Conservation (phyloP, 768 basidiomycete genomes). For the Filobasidium floriforme region DNA sequence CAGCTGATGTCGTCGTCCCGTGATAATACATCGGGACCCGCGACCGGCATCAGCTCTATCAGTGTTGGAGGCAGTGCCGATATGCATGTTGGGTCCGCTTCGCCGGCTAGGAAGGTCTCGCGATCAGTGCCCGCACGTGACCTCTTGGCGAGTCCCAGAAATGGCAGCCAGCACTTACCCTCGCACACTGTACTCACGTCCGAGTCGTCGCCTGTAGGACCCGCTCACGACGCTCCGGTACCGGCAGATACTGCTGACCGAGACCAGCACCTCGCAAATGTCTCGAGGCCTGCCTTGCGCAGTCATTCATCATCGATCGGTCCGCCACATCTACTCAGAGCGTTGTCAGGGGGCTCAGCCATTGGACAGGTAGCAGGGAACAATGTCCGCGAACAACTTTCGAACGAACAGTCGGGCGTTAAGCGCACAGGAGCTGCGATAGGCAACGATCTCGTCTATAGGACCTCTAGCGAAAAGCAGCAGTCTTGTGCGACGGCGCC, state of each 20-base stretch:
- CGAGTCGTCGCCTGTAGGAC: no score
- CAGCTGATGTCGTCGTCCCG: slow-evolving; percentile 2
- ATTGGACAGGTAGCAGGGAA: background rate
- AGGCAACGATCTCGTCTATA: no score
- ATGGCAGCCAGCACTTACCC: background rate
- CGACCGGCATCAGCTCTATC: background rate
- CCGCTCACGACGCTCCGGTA: no score
- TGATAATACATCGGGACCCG: background rate
- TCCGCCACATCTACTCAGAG: background rate
- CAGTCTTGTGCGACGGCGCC: slow-evolving; percentile 8
- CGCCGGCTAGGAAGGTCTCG: background rate
- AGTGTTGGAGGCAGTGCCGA: background rate
- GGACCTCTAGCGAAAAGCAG: no score
- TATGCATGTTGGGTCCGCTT: background rate
- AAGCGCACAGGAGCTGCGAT: background rate
- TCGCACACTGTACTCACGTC: no score
- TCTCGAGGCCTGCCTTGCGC: no score
- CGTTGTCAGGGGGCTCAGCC: slow-evolving; percentile 8
- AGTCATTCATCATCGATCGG: background rate
- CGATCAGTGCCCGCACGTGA: background rate
- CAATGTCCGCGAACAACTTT: background rate
- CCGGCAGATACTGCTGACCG: no score
- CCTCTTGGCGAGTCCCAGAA: background rate
- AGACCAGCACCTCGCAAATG: no score
- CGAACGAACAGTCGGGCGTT: background rate